Base-by-base conservation (phyloP, 2,329 filamentous ascomycete species). In the Alternaria postmessia region DNA sequence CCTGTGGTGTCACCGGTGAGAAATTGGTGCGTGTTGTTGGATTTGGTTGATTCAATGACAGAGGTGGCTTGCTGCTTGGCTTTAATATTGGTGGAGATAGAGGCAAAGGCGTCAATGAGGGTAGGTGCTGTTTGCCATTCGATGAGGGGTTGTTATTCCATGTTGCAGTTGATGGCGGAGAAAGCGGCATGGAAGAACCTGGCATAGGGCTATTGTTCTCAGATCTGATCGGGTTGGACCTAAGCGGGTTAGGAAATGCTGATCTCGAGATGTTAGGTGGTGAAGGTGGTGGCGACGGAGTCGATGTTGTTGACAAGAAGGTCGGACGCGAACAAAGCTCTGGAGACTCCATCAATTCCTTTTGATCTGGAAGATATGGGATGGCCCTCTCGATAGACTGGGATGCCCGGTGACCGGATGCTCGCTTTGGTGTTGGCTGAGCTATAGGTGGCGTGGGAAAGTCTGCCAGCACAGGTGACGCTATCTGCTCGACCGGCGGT, bases 231-330 rank as follows among this genome's bases (percentile, higher is more conserved):
- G 69, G 64, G 12, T 69, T 70, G 2, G 70, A 69, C 39, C 65
- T 61, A n/a, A 74, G 61, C 1, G 68, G 68, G 12, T 71, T 66
- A 4, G 72, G 62, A n/a, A 73, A 71, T 2, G 62, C 54, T n/a
- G 70, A 58, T 38, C 62, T 72, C 8, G 65, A 68, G 41, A 71
- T 66, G 12, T 62, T 63, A n/a, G 58, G 54, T 32, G 73, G 69
- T n/a, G 74, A 75, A 41, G 68, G 61, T 9, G 74, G 74, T 12
- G 75, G 75, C 5, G 74, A 76, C 4, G 75, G 75, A 5, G 76
- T 76, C 3, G 73, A 74, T 34, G 73, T 65, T 26, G 73, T 67
- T 5, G 76, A 76, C 14, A 77, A 67, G 41, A 77, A 78, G 4
- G 74, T 77, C 36, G 74, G 71, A 6, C 74, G 69, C 30, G 64